A percentile compares a stretch with the other conserved stretches of the same genome.
Evolutionary conservation across 148 eudicot species (phyloP).

Genomic region (Cornus kousa): DNA sequence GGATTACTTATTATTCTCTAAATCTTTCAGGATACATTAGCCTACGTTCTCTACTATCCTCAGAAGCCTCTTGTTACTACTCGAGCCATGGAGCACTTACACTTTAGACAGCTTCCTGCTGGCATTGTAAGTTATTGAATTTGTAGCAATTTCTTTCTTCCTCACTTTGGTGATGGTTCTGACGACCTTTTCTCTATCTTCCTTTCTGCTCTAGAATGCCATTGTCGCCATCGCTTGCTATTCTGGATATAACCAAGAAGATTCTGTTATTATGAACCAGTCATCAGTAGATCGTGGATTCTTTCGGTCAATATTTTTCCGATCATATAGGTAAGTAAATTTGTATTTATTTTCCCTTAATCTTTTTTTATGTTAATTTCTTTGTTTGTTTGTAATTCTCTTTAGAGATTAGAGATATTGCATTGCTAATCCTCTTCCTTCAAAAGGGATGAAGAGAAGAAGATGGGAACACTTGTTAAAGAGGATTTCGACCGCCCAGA

Average conservation of each 20-base stretch:
- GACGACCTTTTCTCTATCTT: not conserved
- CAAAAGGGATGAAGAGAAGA: constrained; percentile 89
- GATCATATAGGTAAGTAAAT: constrained; percentile 67
- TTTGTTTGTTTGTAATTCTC: not conserved
- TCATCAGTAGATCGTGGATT: constrained; percentile 97
- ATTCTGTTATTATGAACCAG: constrained; percentile 97
- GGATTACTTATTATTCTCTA: constrained; percentile 1
- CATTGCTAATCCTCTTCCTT: constrained; percentile 11
- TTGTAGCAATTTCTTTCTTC: not conserved
- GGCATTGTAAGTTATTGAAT: constrained; percentile 60
- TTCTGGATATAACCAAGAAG: constrained; percentile 98
- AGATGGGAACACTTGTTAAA: constrained; percentile 94
- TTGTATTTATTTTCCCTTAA: not conserved
- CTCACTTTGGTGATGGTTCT: constrained; percentile 4
- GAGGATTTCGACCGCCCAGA: constrained; percentile 97
- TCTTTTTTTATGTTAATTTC: not conserved
- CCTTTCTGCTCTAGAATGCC: constrained; percentile 56
- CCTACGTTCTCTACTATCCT: constrained; percentile 94
- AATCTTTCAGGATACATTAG: constrained; percentile 77
- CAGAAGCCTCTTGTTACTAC: constrained; percentile 99
- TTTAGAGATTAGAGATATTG: not conserved
- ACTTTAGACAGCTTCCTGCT: constrained; percentile 97
- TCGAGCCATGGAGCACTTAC: constrained; percentile 98
- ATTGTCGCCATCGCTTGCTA: constrained; percentile 96
- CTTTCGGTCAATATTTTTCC: constrained; percentile 90